phyloP scores from a whole-genome alignment of 2,329 filamentous ascomycete species.

The Byssothecium circinans region DNA sequence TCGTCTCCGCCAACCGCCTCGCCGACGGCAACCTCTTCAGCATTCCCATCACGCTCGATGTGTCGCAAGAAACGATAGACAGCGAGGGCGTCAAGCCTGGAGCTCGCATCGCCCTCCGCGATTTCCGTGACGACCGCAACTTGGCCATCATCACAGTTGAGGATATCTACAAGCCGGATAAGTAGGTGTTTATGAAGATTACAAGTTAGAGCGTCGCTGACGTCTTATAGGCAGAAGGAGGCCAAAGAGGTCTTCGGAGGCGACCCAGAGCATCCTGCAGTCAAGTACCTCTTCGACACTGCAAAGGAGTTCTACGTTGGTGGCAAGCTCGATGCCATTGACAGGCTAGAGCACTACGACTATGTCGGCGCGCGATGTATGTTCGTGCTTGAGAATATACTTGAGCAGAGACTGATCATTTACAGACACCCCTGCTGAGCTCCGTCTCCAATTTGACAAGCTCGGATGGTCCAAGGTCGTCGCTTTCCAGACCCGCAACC shows the following conservation, averaged over 20 bases:
- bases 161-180: slow-evolving; percentile 93
- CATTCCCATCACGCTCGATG: slow-evolving; percentile 95
- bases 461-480: slow-evolving; percentile 97
- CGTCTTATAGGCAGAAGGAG: slow-evolving; percentile 69
- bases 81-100: slow-evolving; percentile 76
- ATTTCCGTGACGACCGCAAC: slow-evolving; percentile 95
- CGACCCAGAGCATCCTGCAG: slow-evolving; percentile 85
- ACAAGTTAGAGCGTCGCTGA: slow-evolving; percentile 22
- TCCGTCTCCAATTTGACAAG: slow-evolving; percentile 98
- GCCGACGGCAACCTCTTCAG: slow-evolving; percentile 87
- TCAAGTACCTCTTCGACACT: slow-evolving; percentile 83
- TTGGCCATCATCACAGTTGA: slow-evolving; percentile 94
- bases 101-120: slow-evolving; percentile 81
- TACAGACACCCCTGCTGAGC: slow-evolving; percentile 85
- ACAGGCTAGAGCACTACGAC: slow-evolving; percentile 97
- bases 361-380: slow-evolving; percentile 93
- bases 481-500: slow-evolving; percentile 96
- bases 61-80: slow-evolving; percentile 74
- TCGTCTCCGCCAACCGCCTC: slow-evolving; percentile 85
- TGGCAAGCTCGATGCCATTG: slow-evolving; percentile 93
- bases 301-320: slow-evolving; percentile 90
- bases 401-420: background rate
- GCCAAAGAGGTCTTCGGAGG: slow-evolving; percentile 93
- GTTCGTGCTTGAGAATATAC: slow-evolving; percentile 32
- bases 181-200: slow-evolving; percentile 60